Evolutionary conservation across 2,329 filamentous ascomycete species (phyloP), one percentile per base, ranked within the genome.

Genomic region (Corniculantispora saksenae): DNA sequence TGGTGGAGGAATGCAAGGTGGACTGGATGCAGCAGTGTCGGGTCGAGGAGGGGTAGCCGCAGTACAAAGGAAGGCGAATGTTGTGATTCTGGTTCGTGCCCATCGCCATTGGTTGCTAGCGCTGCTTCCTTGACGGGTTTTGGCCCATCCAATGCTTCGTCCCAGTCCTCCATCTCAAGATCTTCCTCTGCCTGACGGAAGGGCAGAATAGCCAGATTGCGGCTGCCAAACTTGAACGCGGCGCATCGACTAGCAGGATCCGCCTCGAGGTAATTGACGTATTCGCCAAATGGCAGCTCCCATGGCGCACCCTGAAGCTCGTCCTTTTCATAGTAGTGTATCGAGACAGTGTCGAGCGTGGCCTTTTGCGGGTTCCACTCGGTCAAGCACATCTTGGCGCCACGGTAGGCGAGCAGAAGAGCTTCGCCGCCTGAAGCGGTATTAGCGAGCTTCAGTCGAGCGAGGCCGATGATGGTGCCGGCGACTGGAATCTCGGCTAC

Each of bases 261-360:
- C 66, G 94, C 92, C 58, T 90, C 91, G 72, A 99, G 82, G 72
- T 91, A 91, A 76, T 91, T 97, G 77, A 89, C 85, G 75, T 90
- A 93, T 68, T 91, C 87, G 74, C 87, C 88, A 72, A 96, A 80
- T 63, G 90, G 86, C 61, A 90, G 85, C 59, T 91, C 89, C 90
- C 93, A 97, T 0, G 94, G 94, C 68, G 88, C 91, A 61, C 90
- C 89, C 69, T 91, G 88, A 67, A 94, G 82, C 74, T 97, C 94
- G 74, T 97, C 94, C 76, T 95, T 92, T 77, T 99, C 95, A 79
- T 98, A 99, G 83, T 94, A 98, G 81, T 99, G 95, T 72, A 99
- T 94, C 60, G 94, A 98, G 68, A 95, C 87, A 61, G 94, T 98
- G 71, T 90, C 89, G 71, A 98, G 89, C 60, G 87, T 86, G 77